These are phyloP conservation scores for Sporobolus alterniflorus DNA, from an alignment of 202 grass and related monocot genomes.

Conservation along the genomic window DNA sequence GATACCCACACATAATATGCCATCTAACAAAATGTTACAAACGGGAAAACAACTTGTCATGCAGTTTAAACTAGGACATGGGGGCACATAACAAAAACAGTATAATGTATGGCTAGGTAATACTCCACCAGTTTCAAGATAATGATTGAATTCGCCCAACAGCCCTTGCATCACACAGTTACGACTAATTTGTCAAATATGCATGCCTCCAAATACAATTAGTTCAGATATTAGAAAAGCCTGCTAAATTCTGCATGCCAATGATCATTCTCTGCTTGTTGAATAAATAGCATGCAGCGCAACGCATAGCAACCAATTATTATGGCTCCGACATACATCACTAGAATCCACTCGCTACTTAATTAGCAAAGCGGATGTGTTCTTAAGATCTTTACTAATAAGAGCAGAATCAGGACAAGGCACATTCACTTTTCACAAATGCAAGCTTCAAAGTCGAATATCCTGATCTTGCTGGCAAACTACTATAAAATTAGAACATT, in stretches of 20 bases:
- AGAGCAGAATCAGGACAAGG: background rate
- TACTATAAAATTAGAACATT: conserved; percentile 1
- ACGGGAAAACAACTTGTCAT: background rate
- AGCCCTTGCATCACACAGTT: conserved; percentile 4
- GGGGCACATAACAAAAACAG: background rate
- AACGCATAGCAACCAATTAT: background rate
- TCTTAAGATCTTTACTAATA: background rate
- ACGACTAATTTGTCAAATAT: background rate
- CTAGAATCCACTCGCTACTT: conserved; percentile 8
- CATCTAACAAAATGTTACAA: background rate
- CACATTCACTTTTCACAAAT: background rate
- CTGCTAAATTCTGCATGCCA: background rate
- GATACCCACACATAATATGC: background rate
- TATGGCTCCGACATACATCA: conserved; percentile 4
- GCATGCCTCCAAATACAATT: background rate
- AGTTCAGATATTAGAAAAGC: background rate
- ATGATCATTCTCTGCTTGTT: too few species aligned
- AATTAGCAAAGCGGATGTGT: background rate
- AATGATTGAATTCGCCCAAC: background rate
- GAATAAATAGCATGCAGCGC: background rate
- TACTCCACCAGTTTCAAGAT: background rate
- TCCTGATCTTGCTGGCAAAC: background rate
- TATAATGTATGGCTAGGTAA: background rate
- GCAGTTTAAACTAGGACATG: background rate
- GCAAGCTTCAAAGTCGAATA: conserved; percentile 5